Percentiles rank a stretch among this genome's conserved stretches.
Evolutionary conservation across 192 early-diverging fungal genomes (phyloP).

Genomic region (Mortierella claussenii): DNA sequence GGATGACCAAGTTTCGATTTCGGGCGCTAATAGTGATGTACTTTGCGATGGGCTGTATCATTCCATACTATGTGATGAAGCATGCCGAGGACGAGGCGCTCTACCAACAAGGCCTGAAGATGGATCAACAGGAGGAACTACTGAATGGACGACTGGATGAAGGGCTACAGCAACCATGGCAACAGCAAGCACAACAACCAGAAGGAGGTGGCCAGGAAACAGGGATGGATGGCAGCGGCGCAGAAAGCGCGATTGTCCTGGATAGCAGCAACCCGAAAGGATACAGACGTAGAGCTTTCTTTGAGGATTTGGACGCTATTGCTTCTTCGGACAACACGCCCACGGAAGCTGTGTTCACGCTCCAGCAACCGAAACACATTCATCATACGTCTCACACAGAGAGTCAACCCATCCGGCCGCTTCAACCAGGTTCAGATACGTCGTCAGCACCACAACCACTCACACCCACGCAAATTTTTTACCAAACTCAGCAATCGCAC

Average conservation of each 20-base stretch:
- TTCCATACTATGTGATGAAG: conserved; percentile 50
- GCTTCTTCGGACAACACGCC: neutral
- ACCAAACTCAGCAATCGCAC: neutral
- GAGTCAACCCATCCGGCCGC: neutral
- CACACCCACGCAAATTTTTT: neutral
- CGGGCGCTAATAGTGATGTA: conserved; percentile 12
- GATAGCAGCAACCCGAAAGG: conserved; percentile 6
- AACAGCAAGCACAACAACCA: too few relatives aligned
- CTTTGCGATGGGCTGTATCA: conserved; percentile 37
- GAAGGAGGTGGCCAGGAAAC: too few relatives aligned
- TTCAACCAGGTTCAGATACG: neutral
- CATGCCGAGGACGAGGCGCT: conserved; percentile 23
- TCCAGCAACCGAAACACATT: neutral
- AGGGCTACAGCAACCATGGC: too few relatives aligned
- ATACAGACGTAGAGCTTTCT: conserved; percentile 31
- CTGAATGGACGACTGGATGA: too few relatives aligned
- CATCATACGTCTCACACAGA: neutral
- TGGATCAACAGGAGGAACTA: neutral
- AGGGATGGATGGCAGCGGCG: too few relatives aligned
- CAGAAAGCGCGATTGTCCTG: too few relatives aligned
- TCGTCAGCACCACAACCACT: neutral
- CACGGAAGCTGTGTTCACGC: neutral
- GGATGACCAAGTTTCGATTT: conserved; percentile 30
- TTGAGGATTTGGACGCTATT: conserved; percentile 11
- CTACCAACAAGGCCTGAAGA: conserved; percentile 2